A percentile compares a stretch with the other conserved stretches of the same genome.
Conservation (phyloP, 2,329 filamentous ascomycete species). For the Ascochyta viciae-villosae region DNA sequence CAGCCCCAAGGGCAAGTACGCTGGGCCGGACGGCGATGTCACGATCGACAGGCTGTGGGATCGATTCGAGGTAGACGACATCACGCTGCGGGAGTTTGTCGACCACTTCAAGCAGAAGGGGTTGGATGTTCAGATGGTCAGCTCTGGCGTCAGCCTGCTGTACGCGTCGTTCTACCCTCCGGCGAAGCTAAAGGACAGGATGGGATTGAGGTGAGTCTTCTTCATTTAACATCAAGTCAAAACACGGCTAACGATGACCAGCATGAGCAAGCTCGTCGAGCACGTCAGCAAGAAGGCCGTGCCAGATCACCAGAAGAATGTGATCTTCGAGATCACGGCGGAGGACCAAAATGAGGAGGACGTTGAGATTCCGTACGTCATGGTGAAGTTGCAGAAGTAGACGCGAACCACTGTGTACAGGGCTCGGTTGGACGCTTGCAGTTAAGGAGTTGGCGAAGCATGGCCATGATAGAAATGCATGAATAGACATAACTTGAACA, state of each 20-base stretch:
- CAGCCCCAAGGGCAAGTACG: conserved; percentile 90
- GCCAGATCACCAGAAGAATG: conserved; percentile 88
- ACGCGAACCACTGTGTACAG: background rate
- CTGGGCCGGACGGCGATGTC: conserved; percentile 77
- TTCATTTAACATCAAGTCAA: background rate
- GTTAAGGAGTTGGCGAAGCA: background rate
- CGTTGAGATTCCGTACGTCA: conserved; percentile 96
- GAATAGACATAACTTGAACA: conserved; percentile 3
- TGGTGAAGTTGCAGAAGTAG: conserved; percentile 70
- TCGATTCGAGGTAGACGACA: conserved; percentile 87
- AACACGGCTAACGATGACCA: conserved; percentile 51
- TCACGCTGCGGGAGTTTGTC: conserved; percentile 84
- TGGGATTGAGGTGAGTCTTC: conserved; percentile 69
- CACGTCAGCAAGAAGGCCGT: conserved; percentile 91
- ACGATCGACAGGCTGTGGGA: conserved; percentile 97
- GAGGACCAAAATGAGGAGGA: conserved; percentile 91
- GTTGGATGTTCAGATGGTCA: conserved; percentile 87
- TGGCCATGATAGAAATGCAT: conserved; percentile 11
- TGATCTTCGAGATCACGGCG: conserved; percentile 93
- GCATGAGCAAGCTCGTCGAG: conserved; percentile 87
- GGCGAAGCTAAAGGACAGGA: conserved; percentile 82
- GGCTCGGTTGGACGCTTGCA: background rate
- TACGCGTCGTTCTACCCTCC: conserved; percentile 93
- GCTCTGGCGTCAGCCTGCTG: conserved; percentile 93
- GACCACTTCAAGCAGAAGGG: conserved; percentile 81